These are phyloP conservation scores for Quercus phellos DNA, from an alignment of 331 rosid species.

Conservation along the genomic window DNA sequence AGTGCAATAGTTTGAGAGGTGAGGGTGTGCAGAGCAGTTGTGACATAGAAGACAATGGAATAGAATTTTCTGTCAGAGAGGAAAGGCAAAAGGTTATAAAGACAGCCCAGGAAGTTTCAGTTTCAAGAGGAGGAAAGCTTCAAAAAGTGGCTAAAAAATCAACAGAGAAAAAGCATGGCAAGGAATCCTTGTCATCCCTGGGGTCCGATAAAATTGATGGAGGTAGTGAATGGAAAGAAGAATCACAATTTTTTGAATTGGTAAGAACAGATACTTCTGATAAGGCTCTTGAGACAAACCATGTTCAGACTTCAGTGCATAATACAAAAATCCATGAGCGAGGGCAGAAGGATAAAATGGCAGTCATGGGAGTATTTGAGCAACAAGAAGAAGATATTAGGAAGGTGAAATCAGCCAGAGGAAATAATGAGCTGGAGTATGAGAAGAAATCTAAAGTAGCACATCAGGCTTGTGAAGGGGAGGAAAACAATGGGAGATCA, in stretches of 20 bases:
- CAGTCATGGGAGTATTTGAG: constrained; percentile 33
- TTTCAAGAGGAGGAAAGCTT: constrained; percentile 26
- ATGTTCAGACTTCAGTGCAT: constrained; percentile 30
- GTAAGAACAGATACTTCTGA: constrained; percentile 57
- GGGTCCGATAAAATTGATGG: constrained; percentile 45
- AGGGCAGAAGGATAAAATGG: constrained; percentile 34
- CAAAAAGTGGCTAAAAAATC: constrained; percentile 21
- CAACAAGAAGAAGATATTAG: constrained; percentile 28
- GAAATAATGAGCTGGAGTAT: constrained; percentile 28
- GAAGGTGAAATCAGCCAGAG: constrained; percentile 28
- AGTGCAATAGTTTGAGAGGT: constrained; percentile 33
- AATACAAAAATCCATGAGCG: constrained; percentile 29
- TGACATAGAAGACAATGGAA: constrained; percentile 34
- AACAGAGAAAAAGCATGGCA: constrained; percentile 29
- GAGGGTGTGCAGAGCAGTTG: constrained; percentile 30
- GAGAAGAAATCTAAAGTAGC: constrained; percentile 37
- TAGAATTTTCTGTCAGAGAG: constrained; percentile 31
- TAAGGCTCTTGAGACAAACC: constrained; percentile 35
- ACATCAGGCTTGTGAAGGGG: constrained; percentile 33
- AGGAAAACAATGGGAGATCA: constrained; percentile 34
- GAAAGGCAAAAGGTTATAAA: constrained; percentile 50
- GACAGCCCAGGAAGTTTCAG: constrained; percentile 36
- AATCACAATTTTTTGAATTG: constrained; percentile 72
- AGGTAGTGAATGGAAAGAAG: constrained; percentile 73
- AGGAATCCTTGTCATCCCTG: constrained; percentile 46